A percentile compares a stretch with the other conserved stretches of the same genome.
Evolutionary conservation across 208 protist species (phyloP).

Genomic region (Polymyxa betae): DNA sequence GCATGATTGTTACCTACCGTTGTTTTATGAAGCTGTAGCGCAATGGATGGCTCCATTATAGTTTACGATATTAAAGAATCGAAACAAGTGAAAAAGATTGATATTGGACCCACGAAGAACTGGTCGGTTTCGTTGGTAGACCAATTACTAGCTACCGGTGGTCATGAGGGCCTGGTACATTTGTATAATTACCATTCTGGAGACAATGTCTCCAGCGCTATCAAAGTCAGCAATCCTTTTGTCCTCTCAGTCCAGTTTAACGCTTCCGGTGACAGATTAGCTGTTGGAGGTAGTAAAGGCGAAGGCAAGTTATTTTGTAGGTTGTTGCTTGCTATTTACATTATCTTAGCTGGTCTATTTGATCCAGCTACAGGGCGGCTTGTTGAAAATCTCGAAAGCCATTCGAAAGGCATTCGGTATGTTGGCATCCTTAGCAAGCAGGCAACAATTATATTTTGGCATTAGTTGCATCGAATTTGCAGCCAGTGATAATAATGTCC

Average conservation of each 20-base stretch:
- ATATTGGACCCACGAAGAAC: background rate
- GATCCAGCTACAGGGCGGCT: background rate
- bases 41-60: constrained; percentile 8
- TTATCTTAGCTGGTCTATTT: background rate
- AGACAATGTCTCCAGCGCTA: background rate
- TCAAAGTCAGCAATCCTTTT: background rate
- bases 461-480: background rate
- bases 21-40: background rate
- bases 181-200: background rate
- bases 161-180: background rate
- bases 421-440: background rate
- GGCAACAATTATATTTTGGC: background rate
- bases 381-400: background rate
- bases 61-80: constrained; percentile 1
- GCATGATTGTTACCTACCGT: background rate
- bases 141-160: background rate
- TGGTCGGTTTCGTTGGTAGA: constrained; percentile 1
- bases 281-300: constrained; percentile 12
- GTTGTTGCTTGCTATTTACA: too few relatives aligned
- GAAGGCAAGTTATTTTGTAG: background rate
- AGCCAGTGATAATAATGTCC: background rate
- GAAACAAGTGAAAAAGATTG: background rate
- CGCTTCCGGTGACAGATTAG: background rate
- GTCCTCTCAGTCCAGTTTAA: background rate
- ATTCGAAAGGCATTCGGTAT: constrained; percentile 50